A percentile compares a stretch with the other conserved stretches of the same genome.
Conservation (phyloP, 2,329 filamentous ascomycete genomes). For the Penicillium paneum region DNA sequence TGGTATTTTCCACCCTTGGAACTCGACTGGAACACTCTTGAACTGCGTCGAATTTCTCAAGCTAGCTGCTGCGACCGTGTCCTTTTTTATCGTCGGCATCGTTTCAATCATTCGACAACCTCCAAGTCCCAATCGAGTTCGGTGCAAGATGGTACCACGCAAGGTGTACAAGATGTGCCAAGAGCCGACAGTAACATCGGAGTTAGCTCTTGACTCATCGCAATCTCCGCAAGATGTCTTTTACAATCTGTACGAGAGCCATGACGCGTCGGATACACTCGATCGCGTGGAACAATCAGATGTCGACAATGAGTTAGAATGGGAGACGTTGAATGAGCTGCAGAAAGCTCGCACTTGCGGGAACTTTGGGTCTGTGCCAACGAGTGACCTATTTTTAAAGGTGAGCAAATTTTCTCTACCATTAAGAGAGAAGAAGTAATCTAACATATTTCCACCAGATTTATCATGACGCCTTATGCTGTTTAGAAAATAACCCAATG, state of each 20-base stretch:
- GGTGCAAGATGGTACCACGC: slow-evolving; percentile 41
- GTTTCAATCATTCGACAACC: slow-evolving; percentile 8
- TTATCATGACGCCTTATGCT: slow-evolving; percentile 61
- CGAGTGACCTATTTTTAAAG: slow-evolving; percentile 65
- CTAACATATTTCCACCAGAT: slow-evolving; percentile 41
- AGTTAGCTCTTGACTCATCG: slow-evolving; percentile 54
- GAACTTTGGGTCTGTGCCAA: slow-evolving; percentile 61
- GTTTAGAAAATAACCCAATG: slow-evolving; percentile 41
- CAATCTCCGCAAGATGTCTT: slow-evolving; percentile 55
- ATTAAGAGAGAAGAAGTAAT: too few species aligned
- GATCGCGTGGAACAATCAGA: slow-evolving; percentile 24
- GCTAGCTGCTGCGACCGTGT: background rate
- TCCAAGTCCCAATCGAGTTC: slow-evolving; percentile 13
- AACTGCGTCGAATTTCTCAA: background rate
- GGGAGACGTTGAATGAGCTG: slow-evolving; percentile 44
- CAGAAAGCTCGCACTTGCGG: slow-evolving; percentile 60
- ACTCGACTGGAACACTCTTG: background rate
- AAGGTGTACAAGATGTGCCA: slow-evolving; percentile 54
- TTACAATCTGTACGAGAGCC: slow-evolving; percentile 53
- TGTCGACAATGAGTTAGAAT: slow-evolving; percentile 16
- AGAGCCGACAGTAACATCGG: slow-evolving; percentile 55
- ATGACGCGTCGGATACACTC: slow-evolving; percentile 10
- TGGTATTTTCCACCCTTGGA: background rate
- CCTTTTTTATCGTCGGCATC: background rate
- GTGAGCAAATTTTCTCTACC: slow-evolving; percentile 31